Evolutionary conservation across 208 protist species (phyloP), one percentile per base, ranked within the genome.

Genomic region (Wallacemonas sp.): DNA sequence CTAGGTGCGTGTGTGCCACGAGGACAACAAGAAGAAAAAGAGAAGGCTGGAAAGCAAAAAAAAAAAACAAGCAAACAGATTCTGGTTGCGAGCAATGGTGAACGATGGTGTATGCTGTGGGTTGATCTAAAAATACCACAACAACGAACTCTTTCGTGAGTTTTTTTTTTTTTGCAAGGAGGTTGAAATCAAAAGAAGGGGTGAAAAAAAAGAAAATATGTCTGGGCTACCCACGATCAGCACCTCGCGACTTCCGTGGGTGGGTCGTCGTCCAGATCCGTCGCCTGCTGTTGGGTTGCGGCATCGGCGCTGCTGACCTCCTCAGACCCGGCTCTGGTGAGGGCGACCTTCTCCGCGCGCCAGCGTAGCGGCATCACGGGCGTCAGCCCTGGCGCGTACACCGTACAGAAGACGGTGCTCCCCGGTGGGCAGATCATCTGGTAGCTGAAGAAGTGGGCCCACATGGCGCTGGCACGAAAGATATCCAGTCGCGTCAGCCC

Each of bases 381-480:
- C 4, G 29, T 23, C 14, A 59, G 52, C 26, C 45, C 32, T n/a
- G 62, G 45, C 5, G 22, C 14, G 3, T 32, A 50, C 5, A 84
- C 74, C 49, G 78, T 88, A 67, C 80, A 84, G 57, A 59, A 41
- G 66, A 69, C 41, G 84, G 69, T 41, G 46, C 12, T 18, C 39
- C 18, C 39, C 22, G 14, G 20, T 46, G 52, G 2, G 74, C 25
- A 25, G 5, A 93, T 70, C 45, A 76, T 31, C 8, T 79, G 81
- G 12, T 67, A 45, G 23, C 46, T 33, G 23, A 57, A 39, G 42
- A 90, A 86, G 55, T 76, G 64, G 41, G 68, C 45, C 89, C 89
- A 93, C 74, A 93, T 50, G 29, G 84, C 85, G 44, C 81, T 85
- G 20, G 86, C 75, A 7, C 89, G 76, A 67, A 95, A 93, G 50